These are phyloP conservation scores for Diddensiella transvaalensis DNA, from an alignment of 805 yeast species.

Conservation along the genomic window DNA sequence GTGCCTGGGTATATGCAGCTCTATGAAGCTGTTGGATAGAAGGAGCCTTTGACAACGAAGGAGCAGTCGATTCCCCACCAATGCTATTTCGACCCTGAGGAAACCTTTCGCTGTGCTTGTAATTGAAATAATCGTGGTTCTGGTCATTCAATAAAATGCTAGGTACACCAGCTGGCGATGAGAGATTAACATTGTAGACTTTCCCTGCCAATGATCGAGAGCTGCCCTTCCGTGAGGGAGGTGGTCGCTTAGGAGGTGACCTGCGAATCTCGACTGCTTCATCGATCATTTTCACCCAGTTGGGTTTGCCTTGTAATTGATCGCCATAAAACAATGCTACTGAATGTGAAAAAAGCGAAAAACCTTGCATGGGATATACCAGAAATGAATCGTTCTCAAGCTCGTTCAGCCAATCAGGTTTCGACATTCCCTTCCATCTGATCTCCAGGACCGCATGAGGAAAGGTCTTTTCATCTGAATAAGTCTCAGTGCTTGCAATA, in stretches of 20 bases:
- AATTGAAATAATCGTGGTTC: background rate
- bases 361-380: constrained; percentile 43
- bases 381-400: constrained; percentile 45
- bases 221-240: background rate
- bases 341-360: constrained; percentile 37
- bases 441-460: constrained; percentile 51
- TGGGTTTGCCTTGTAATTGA: constrained; percentile 34
- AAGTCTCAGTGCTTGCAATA: background rate
- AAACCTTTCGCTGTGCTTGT: background rate
- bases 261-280: constrained; percentile 43
- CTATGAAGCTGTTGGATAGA: constrained; percentile 5
- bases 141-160: constrained; percentile 23
- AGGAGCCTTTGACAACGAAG: background rate
- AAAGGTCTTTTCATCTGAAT: constrained; percentile 27
- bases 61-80: background rate
- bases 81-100: background rate
- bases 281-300: constrained; percentile 39
- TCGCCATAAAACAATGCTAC: constrained; percentile 33
- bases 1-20: background rate
- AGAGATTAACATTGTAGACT: background rate
- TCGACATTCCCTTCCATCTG: constrained; percentile 38
- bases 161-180: constrained; percentile 1
- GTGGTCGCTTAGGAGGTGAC: constrained; percentile 34
- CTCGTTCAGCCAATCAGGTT: constrained; percentile 38
- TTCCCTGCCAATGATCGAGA: background rate